Percentiles rank a stretch among this genome's conserved stretches.
These are phyloP conservation scores for Metschnikowia kofuensis DNA, from an alignment of 805 yeast genomes.

Conservation along the genomic window DNA sequence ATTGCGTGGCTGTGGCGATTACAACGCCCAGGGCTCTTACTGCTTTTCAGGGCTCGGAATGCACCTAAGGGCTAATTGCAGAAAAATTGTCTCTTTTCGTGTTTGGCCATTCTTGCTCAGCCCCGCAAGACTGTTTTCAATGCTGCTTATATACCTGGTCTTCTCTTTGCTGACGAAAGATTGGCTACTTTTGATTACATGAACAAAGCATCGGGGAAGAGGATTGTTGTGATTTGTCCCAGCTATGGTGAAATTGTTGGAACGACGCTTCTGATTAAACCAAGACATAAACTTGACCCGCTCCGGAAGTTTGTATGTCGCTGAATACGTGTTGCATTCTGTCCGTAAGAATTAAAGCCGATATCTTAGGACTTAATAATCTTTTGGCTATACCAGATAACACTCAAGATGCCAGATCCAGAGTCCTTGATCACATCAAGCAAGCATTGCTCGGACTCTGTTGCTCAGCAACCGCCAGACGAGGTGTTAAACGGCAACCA, in stretches of 20 bases:
- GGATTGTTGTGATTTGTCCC: slow-evolving; percentile 4
- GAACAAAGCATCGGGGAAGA: slow-evolving; percentile 1
- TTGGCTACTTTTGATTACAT: background rate
- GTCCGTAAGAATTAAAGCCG: background rate
- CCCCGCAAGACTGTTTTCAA: no score
- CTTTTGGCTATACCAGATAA: no score
- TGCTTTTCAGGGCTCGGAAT: no score
- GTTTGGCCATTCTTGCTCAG: background rate
- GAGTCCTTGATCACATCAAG: slow-evolving; percentile 35
- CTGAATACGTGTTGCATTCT: background rate
- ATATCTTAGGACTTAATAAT: no score
- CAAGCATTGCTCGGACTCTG: slow-evolving; percentile 17
- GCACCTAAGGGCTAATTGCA: no score
- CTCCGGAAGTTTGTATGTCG: slow-evolving; percentile 1
- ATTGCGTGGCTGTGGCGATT: no score
- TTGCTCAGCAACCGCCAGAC: slow-evolving; percentile 23
- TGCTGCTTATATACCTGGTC: background rate
- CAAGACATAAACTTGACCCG: background rate
- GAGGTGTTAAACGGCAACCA: slow-evolving; percentile 41
- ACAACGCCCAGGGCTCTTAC: no score
- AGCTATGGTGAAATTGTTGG: slow-evolving; percentile 11
- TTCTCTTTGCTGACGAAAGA: background rate
- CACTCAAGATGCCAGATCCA: slow-evolving; percentile 42
- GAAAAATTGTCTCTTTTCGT: no score
- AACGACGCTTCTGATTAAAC: slow-evolving; percentile 5